A percentile compares a stretch with the other conserved stretches of the same genome.
Evolutionary conservation across 2,329 filamentous ascomycete genomes (phyloP).

Genomic region (Beauveria sp.): DNA sequence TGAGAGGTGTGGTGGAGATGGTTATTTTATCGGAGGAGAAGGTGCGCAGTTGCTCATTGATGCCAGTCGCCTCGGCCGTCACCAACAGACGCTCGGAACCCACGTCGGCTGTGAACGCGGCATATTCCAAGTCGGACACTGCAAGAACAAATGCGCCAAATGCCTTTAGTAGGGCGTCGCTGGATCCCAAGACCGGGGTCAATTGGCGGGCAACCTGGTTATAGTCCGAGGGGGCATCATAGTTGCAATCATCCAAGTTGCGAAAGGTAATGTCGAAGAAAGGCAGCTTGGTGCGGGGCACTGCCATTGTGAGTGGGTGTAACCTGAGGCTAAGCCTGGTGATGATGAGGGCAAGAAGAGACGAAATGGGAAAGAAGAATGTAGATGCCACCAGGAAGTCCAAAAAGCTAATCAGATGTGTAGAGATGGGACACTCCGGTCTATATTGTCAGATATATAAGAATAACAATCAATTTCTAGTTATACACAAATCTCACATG

Average conservation of each 20-base stretch:
- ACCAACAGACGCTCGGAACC: conserved; percentile 6
- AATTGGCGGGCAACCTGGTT: neutral
- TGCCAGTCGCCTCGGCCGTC: conserved; percentile 1
- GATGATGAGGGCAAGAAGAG: neutral
- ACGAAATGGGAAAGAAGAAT: neutral
- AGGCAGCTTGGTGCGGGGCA: conserved; percentile 10
- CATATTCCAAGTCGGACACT: conserved; percentile 5
- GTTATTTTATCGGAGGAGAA: neutral
- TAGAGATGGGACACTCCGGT: neutral
- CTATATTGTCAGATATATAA: neutral
- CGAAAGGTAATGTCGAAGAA: conserved; percentile 9
- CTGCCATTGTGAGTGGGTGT: neutral
- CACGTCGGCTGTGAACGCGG: conserved; percentile 7
- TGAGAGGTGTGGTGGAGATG: neutral
- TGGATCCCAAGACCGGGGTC: neutral
- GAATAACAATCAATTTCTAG: neutral
- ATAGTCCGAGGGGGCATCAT: conserved; percentile 4
- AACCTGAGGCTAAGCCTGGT: neutral
- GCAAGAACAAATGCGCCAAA: conserved; percentile 7
- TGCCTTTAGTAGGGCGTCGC: neutral
- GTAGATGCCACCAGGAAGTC: neutral
- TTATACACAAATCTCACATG: neutral
- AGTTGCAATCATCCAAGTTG: conserved; percentile 2
- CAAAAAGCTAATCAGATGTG: neutral
- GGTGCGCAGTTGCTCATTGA: conserved; percentile 5